phyloP scores from a whole-genome alignment of 306 rosid species.

The Vigna mungo region DNA sequence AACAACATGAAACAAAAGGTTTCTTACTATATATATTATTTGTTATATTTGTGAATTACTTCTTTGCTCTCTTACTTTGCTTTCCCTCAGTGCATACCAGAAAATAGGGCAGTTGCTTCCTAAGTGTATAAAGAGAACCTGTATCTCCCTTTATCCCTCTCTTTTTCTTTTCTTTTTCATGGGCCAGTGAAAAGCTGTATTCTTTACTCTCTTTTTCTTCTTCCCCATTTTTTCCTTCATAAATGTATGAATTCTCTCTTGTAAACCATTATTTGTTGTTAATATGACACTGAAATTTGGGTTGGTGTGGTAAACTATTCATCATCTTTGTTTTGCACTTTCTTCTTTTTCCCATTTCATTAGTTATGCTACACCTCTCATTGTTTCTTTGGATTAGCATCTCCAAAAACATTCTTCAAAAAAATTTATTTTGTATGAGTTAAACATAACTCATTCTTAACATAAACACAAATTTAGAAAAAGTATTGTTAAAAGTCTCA shows the following conservation, averaged over 20 bases:
- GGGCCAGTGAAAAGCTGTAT: slow-evolving; percentile 55
- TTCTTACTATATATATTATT: slow-evolving; percentile 35
- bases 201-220: slow-evolving; percentile 16
- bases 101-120: slow-evolving; percentile 64
- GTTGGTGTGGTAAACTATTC: slow-evolving; percentile 50
- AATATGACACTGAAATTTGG: slow-evolving; percentile 55
- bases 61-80: slow-evolving; percentile 34
- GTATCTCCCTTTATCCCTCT: slow-evolving; percentile 1
- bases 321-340: background rate
- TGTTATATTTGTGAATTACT: slow-evolving; percentile 59
- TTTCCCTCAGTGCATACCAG: slow-evolving; percentile 37
- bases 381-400: too few relatives aligned
- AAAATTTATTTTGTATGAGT: too few relatives aligned
- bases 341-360: slow-evolving; percentile 10
- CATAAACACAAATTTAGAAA: too few relatives aligned
- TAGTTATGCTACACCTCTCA: background rate
- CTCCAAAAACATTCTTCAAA: too few relatives aligned
- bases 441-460: too few relatives aligned
- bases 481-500: too few relatives aligned
- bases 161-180: background rate
- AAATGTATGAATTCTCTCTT: slow-evolving; percentile 47
- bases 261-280: slow-evolving; percentile 64
- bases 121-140: slow-evolving; percentile 79
- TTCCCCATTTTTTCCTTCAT: slow-evolving; percentile 36
- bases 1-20: slow-evolving; percentile 44